Evolutionary conservation across 148 eudicot species (phyloP).

Genomic region (Spergularia marina): DNA sequence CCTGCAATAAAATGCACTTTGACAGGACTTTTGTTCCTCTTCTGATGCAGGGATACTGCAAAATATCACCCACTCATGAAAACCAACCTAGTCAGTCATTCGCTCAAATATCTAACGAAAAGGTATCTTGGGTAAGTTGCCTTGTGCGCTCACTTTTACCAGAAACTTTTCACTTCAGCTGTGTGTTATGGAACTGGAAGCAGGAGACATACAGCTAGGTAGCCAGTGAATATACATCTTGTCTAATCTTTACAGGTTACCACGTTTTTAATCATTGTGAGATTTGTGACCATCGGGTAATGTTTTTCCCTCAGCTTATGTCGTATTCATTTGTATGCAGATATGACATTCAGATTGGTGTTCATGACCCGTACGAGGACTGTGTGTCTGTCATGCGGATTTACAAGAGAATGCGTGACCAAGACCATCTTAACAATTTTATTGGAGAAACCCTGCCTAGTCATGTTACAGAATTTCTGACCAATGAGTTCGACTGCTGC

Average conservation of each 20-base stretch:
- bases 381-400: constrained; percentile 68
- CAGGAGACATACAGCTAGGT: too few relatives aligned
- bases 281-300: too few relatives aligned
- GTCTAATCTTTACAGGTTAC: too few relatives aligned
- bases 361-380: constrained; percentile 66
- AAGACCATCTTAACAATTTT: constrained; percentile 39
- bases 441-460: constrained; percentile 14
- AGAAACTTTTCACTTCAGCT: neutral
- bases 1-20: neutral
- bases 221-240: too few relatives aligned
- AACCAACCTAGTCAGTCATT: constrained; percentile 77
- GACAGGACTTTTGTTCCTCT: neutral
- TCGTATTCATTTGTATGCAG: constrained; percentile 28
- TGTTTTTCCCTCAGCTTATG: too few relatives aligned
- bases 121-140: constrained; percentile 64
- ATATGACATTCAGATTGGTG: constrained; percentile 59
- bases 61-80: constrained; percentile 69
- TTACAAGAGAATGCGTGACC: constrained; percentile 64
- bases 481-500: constrained; percentile 32
- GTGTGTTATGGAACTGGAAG: neutral
- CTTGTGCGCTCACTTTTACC: neutral
- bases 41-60: constrained; percentile 69
- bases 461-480: constrained; percentile 13
- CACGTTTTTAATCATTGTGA: too few relatives aligned
- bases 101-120: constrained; percentile 59